phyloP scores from a whole-genome alignment of 1,139 yeast species.

The Yamadazyma trypodendri region DNA sequence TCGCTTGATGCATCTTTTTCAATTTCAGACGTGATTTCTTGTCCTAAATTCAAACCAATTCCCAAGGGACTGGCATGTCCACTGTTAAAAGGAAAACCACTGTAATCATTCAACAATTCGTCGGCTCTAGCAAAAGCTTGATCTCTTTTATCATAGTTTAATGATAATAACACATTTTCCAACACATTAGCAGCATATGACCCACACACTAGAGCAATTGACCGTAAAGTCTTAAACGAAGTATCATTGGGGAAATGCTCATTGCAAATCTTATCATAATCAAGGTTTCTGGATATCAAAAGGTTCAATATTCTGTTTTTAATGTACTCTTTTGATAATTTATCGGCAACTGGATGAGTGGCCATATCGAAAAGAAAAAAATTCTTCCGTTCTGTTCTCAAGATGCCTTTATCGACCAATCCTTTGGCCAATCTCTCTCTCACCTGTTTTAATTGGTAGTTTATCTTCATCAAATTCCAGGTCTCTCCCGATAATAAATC shows the following conservation, averaged over 20 bases:
- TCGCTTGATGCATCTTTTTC: conserved; percentile 56
- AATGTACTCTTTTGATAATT: conserved; percentile 74
- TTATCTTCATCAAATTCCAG: conserved; percentile 93
- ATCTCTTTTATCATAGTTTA: conserved; percentile 88
- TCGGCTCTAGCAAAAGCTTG: conserved; percentile 92
- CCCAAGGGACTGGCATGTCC: conserved; percentile 60
- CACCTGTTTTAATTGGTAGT: conserved; percentile 94
- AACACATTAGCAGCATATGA: conserved; percentile 95
- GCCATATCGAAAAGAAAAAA: conserved; percentile 97
- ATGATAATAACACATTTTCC: conserved; percentile 78
- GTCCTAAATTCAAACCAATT: conserved; percentile 72
- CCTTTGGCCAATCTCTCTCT: conserved; percentile 97
- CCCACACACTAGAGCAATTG: conserved; percentile 82
- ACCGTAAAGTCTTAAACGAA: conserved; percentile 69
- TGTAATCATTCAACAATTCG: conserved; percentile 76
- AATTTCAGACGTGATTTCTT: conserved; percentile 67
- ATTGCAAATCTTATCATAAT: conserved; percentile 46
- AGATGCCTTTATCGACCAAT: conserved; percentile 93
- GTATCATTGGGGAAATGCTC: conserved; percentile 69
- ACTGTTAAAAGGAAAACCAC: conserved; percentile 80
- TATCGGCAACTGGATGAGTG: conserved; percentile 93
- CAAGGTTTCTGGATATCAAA: conserved; percentile 68
- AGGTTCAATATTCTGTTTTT: conserved; percentile 69
- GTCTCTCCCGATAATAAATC: conserved; percentile 94
- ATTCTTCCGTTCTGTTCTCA: conserved; percentile 93